Evolutionary conservation across 2,329 filamentous ascomycete species (phyloP), one percentile per base, ranked within the genome.

Genomic region (Diplocarpon mali): DNA sequence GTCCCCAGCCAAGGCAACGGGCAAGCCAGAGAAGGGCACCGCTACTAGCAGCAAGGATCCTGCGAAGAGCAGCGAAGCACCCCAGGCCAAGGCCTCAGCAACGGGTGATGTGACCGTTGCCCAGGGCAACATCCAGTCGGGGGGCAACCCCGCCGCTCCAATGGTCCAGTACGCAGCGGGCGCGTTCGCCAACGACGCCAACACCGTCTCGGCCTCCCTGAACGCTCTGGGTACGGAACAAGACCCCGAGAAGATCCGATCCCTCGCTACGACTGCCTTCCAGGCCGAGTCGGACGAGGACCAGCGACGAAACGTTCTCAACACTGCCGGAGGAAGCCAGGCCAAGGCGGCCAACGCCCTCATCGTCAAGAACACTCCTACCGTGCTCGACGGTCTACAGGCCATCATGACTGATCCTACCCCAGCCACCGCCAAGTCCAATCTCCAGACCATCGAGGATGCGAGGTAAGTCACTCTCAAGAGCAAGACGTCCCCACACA

Each of bases 251-350:
- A 46, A 29, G 2, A 55, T 58, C 40, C 46, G 49, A n/a, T 44
- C 48, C 2, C 45, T 53, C 9, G 56, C 56, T 2, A 36, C 44
- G 1, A 51, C 34, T 29, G 56, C 53, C 16, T 58, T 53, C 41
- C 42, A 52, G 9, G 56, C 56, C 4, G 56, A 58, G 34, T 48
- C 46, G 2, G 50, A 58, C 28, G 56, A 58, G 41, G 54, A 58
- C 41, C 39, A 48, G 14, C 50, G 52, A 39, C 46, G 56, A 35
- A 39, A 52, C 5, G 52, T 56, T 12, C 49, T 58, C 3, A 32
- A 37, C 16, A 44, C 53, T 2, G 56, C 54, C 10, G 53, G 52
- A 24, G 54, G 53, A 13, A 48, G 36, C 31, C 49, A 50, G 16
- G 56, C 52, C 5, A 40, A 31, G 14, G 30, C 46, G 5, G 38